Evolutionary conservation across 108 stramenopile genomes (phyloP).

Genomic region (Cyclotella cryptica): DNA sequence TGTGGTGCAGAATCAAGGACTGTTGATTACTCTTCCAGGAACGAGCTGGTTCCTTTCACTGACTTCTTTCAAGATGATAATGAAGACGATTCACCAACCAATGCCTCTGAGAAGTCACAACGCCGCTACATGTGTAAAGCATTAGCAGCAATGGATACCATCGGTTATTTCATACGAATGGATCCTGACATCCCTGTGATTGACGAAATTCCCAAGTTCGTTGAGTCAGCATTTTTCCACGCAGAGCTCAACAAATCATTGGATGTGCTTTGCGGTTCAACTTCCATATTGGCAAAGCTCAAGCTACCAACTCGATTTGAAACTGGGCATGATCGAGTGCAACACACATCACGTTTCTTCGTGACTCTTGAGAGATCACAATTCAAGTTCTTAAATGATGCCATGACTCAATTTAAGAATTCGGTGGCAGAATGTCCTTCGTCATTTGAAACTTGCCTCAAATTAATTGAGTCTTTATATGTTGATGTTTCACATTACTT

Average conservation of each 20-base stretch:
- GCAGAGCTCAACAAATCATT: neutral
- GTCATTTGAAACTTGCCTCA: neutral
- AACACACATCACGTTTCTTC: neutral
- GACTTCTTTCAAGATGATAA: neutral
- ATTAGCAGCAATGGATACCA: neutral
- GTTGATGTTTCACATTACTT: neutral
- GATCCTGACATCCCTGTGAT: constrained; percentile 32
- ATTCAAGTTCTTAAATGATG: constrained; percentile 22
- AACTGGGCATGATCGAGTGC: neutral
- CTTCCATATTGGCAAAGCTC: constrained; percentile 3
- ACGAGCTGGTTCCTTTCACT: constrained; percentile 10
- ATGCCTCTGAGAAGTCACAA: too few relatives aligned
- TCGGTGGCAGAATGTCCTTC: neutral
- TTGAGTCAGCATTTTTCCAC: neutral
- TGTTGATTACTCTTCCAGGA: neutral
- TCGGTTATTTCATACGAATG: constrained; percentile 12
- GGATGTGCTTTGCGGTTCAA: constrained; percentile 13
- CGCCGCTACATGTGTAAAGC: too few relatives aligned
- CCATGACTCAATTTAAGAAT: neutral
- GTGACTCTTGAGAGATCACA: neutral
- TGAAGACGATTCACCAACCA: too few relatives aligned
- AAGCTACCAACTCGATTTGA: constrained; percentile 29
- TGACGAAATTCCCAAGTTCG: neutral
- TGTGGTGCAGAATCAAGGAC: neutral
- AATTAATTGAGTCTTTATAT: constrained; percentile 9